These are phyloP conservation scores for Myrica gale DNA, from an alignment of 306 rosid species.

Conservation along the genomic window DNA sequence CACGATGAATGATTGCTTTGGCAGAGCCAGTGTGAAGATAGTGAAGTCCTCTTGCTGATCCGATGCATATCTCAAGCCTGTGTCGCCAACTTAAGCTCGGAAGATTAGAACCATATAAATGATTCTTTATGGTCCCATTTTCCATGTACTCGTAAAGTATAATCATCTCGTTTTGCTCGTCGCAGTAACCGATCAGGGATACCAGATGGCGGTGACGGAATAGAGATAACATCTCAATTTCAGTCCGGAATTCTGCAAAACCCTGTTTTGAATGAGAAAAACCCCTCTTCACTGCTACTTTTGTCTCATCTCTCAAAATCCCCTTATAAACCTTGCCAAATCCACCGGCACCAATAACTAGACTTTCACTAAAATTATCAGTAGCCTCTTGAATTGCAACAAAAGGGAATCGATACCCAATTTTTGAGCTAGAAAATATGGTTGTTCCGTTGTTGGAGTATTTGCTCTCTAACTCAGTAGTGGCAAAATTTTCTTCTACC, in stretches of 20 bases:
- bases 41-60: slow-evolving; percentile 80
- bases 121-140: slow-evolving; percentile 58
- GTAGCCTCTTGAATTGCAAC: slow-evolving; percentile 52
- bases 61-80: slow-evolving; percentile 67
- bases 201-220: slow-evolving; percentile 75
- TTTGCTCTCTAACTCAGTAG: slow-evolving; percentile 23
- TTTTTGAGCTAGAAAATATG: slow-evolving; percentile 41
- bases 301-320: slow-evolving; percentile 47
- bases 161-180: slow-evolving; percentile 58
- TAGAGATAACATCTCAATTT: slow-evolving; percentile 70
- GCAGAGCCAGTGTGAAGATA: slow-evolving; percentile 71
- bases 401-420: slow-evolving; percentile 53
- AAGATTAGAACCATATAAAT: slow-evolving; percentile 49
- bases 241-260: slow-evolving; percentile 57
- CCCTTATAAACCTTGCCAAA: slow-evolving; percentile 76
- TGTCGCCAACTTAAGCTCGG: slow-evolving; percentile 54
- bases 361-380: slow-evolving; percentile 55
- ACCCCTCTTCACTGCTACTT: slow-evolving; percentile 72
- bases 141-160: slow-evolving; percentile 64
- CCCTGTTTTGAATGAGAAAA: slow-evolving; percentile 52
- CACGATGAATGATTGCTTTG: slow-evolving; percentile 68
- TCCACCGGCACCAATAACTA: slow-evolving; percentile 63
- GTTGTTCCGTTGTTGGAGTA: slow-evolving; percentile 6
- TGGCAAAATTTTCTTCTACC: slow-evolving; percentile 24
- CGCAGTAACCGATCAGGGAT: slow-evolving; percentile 66